Evolutionary conservation across 805 yeast genomes (phyloP), one percentile per base, ranked within the genome.

Genomic region (Pichia californica): DNA sequence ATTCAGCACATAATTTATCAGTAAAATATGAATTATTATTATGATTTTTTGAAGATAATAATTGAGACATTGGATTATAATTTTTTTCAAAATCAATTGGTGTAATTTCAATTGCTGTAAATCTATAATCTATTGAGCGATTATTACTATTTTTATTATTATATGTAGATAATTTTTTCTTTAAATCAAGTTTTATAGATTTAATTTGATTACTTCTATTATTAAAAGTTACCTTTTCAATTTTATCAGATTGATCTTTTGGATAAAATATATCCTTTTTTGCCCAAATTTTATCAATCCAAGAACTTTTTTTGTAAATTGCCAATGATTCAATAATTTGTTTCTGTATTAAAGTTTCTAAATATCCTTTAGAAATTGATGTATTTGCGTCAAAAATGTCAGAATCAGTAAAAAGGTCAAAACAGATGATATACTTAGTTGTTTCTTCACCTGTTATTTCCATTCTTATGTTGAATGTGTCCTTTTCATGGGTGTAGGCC

Each of bases 1-100:
- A 73, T 45, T 70, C 70, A 5, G 91, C 91, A 51, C 68, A 71
- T 20, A 82, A 59, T 1, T 83, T 80, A 54, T 64, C 68, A 30
- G 45, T 51, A 10, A 51, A 37, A 4, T 40, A 31, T 3, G 46
- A 46, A 42, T 49, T 19, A 38, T 33, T n/a, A n/a, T 33, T 31
- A 18, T 31, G 42, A 6, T 50, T 47, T 33, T 21, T 28, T n/a
- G n/a, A n/a, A n/a, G 29, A 21, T 20, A 3, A 19, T n/a, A 27
- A 18, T 33, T 11, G 26, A 9, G 36, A 8, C 5, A 14, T n/a
- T 2, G 23, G 8, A 21, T 20, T 33, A 14, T n/a, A 7, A 11
- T 18, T 15, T 5, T 34, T 7, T 14, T 7, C 14, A 16, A 19
- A 7, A 2, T 63, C 65, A n/a, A 61, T 46, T 7, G 63, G 52